Percentiles rank a stretch among this genome's conserved stretches.
Evolutionary conservation across 2,329 filamentous ascomycete genomes (phyloP).

Genomic region (Alternaria gaisen): DNA sequence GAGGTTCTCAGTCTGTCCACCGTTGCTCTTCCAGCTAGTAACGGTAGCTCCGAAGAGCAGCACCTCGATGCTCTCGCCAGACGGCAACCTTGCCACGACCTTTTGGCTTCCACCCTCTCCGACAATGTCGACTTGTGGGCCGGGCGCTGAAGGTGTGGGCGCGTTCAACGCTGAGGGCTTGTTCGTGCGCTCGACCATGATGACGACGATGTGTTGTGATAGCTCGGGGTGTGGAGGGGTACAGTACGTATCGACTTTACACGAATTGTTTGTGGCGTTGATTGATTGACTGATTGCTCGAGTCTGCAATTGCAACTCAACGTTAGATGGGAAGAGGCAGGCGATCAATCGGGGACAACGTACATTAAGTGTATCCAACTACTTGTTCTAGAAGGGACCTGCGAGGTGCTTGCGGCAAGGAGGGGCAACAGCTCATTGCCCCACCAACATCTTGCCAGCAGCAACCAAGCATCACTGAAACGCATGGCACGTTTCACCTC

Average conservation of each 20-base stretch:
- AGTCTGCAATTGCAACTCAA: background rate
- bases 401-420: conserved; percentile 28
- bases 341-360: conserved; percentile 7
- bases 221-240: conserved; percentile 16
- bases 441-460: conserved; percentile 25
- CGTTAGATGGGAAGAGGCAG: background rate
- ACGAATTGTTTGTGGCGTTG: background rate
- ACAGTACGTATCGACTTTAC: background rate
- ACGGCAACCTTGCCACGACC: conserved; percentile 81
- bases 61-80: conserved; percentile 85
- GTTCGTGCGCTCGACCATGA: conserved; percentile 84
- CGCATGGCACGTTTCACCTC: conserved; percentile 29
- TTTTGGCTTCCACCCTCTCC: conserved; percentile 75
- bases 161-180: conserved; percentile 74
- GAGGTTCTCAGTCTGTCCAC: conserved; percentile 77
- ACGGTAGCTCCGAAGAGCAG: conserved; percentile 93
- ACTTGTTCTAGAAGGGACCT: conserved; percentile 20
- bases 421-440: conserved; percentile 30
- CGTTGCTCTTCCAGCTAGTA: conserved; percentile 87
- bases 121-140: conserved; percentile 78
- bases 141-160: conserved; percentile 68
- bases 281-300: conserved; percentile 11
- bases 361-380: conserved; percentile 9
- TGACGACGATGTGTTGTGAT: conserved; percentile 22
- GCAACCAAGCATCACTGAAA: conserved; percentile 25